Conservation (phyloP, 768 basidiomycete species). For the Lentinula edodes region DNA sequence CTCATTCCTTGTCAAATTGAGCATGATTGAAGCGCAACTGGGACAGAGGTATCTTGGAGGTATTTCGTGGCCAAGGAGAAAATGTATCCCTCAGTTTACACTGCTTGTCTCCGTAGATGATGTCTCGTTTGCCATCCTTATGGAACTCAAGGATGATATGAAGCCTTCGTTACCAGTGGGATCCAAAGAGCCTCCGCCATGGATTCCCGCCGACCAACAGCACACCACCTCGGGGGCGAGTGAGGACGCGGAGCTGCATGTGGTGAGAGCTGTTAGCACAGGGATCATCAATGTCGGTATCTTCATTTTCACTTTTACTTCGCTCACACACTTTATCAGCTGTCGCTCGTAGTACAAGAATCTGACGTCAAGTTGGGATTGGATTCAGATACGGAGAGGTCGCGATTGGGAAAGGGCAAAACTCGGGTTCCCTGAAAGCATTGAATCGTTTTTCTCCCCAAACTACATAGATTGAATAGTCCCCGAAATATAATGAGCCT, state of each 20-base stretch:
- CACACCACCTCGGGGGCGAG: slow-evolving; percentile 64
- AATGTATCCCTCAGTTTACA: background rate
- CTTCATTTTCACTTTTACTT: slow-evolving; percentile 1
- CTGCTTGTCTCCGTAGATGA: slow-evolving; percentile 38
- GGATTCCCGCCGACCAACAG: slow-evolving; percentile 69
- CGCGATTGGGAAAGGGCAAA: slow-evolving; percentile 11
- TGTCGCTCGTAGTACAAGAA: slow-evolving; percentile 77
- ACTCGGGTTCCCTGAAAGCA: background rate
- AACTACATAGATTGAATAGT: background rate
- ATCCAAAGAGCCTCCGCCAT: slow-evolving; percentile 61
- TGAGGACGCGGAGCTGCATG: slow-evolving; percentile 65
- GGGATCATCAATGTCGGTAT: slow-evolving; percentile 69
- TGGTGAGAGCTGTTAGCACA: slow-evolving; percentile 78
- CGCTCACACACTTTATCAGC: slow-evolving; percentile 29
- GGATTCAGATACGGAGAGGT: background rate
- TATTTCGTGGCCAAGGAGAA: slow-evolving; percentile 16
- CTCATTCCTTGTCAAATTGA: slow-evolving; percentile 77
- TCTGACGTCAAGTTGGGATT: slow-evolving; percentile 57
- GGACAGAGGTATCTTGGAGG: slow-evolving; percentile 53
- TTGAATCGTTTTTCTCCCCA: background rate
- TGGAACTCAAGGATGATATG: slow-evolving; percentile 70
- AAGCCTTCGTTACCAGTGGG: slow-evolving; percentile 40
- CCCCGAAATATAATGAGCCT: background rate
- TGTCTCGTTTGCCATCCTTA: slow-evolving; percentile 73
- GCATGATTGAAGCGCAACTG: slow-evolving; percentile 70